Percentiles rank a stretch among this genome's conserved stretches.
phyloP scores from a whole-genome alignment of 495 filamentous ascomycete genomes.

The Trichoderma asperelloides region DNA sequence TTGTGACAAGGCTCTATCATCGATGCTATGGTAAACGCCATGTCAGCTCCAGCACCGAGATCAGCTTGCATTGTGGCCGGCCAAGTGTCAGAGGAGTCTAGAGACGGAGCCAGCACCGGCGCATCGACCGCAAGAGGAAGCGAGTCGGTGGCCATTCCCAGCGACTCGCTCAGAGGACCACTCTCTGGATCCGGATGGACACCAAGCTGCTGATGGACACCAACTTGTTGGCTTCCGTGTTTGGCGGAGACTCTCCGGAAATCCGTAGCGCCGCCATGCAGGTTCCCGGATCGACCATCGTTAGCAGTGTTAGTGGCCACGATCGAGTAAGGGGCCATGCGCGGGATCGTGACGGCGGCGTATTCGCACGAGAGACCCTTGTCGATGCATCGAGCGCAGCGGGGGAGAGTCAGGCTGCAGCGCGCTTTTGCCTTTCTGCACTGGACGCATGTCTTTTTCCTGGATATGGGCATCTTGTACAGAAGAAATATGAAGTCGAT shows the following conservation, averaged over 20 bases:
- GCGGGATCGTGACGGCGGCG: not conserved
- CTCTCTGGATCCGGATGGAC: too few relatives aligned
- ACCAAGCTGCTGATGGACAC: not conserved
- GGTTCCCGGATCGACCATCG: not conserved
- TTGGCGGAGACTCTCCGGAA: not conserved
- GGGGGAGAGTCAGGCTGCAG: constrained; percentile 7
- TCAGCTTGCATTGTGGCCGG: not conserved
- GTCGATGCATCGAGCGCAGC: not conserved
- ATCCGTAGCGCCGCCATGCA: not conserved
- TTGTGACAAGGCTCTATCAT: not conserved
- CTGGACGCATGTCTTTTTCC: constrained; percentile 6
- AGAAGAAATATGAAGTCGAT: not conserved
- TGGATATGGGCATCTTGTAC: constrained; percentile 2
- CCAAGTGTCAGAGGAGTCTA: not conserved
- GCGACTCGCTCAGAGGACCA: too few relatives aligned
- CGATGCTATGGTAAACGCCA: not conserved
- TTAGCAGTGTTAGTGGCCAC: not conserved
- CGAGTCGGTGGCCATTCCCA: too few relatives aligned
- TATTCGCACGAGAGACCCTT: constrained; percentile 1
- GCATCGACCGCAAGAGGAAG: too few relatives aligned
- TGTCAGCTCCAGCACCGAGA: not conserved
- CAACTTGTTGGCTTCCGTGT: not conserved
- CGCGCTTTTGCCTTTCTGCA: constrained; percentile 6
- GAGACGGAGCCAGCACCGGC: not conserved
- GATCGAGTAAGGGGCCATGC: not conserved